Base-by-base conservation (phyloP, 441 rosid genomes). In the Croton setiger region DNA sequence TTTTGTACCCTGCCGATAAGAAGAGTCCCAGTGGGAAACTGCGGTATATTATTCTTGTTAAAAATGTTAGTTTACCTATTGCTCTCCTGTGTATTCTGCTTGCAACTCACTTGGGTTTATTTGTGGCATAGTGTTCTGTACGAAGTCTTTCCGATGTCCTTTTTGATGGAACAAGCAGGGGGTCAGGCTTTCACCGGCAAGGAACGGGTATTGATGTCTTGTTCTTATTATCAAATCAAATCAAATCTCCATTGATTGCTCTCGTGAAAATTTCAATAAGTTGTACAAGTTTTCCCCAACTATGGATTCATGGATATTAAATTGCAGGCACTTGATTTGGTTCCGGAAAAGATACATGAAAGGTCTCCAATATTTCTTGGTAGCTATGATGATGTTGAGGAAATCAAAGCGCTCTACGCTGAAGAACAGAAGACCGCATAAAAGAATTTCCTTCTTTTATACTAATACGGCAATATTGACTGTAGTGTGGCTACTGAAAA, bases 71-170 rank as follows among this genome's bases (percentile, higher is more conserved):
- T 27, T 36, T 21, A 60, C 44, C 52, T 57, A n/a, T 31, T 48
- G 5, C 3, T 64, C 15, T 64, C 44, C 37, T 64, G 65, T 67
- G 13, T 45, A 11, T 21, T 39, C 23, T 48, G 7, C 31, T 11
- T 10, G 65, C 3, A 15, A 36, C 33, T 33, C 57, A 31, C 14
- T 53, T 31, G 37, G 35, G 47, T 36, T 70, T 63, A 57, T 72
- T 49, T 75, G 63, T 68, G 63, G 23, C 51, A 35, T 58, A 95
- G 97, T 76, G 98, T 92, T 70, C 82, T 95, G 66, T 95, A 95
- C 70, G 98, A 92, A 87, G 98, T 95, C 69, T 95, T 95, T 74
- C 98, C 98, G 3, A 92, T 92, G 99, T 85, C 99, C 6, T 95
- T 92, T 79, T 78, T 92, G 83, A 83, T 92, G 97, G 99, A 95